Conservation (phyloP, 805 yeast species). For the Monosporozyma servazzii region DNA sequence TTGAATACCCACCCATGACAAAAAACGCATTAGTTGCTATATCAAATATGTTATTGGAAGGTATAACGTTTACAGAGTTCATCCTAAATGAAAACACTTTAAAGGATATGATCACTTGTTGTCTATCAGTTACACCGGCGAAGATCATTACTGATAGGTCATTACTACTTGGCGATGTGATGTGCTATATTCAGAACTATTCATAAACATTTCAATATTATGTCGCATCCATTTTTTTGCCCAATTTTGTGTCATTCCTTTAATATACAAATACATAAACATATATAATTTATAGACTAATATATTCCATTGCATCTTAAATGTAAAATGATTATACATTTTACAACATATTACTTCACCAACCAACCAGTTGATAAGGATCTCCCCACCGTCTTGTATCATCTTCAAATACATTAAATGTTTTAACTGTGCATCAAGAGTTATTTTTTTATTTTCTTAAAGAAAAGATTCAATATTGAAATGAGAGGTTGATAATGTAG, state of each 20-base stretch:
- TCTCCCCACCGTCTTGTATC: neutral
- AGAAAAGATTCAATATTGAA: neutral
- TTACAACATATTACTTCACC: too few species aligned
- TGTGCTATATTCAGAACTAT: conserved; percentile 3
- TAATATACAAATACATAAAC: too few species aligned
- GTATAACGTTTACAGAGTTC: conserved; percentile 17
- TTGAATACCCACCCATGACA: conserved; percentile 17
- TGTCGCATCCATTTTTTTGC: neutral
- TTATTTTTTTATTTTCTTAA: neutral
- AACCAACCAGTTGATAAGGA: too few species aligned
- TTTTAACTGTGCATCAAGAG: neutral
- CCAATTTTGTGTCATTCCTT: neutral
- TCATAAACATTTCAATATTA: neutral
- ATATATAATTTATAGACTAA: too few species aligned
- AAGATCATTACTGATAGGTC: conserved; percentile 12
- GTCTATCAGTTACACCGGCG: conserved; percentile 18
- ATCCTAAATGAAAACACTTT: conserved; percentile 15
- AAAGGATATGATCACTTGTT: conserved; percentile 18
- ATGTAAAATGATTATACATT: too few species aligned
- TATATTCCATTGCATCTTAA: too few species aligned
- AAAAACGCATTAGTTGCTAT: conserved; percentile 15
- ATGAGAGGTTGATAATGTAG: neutral
- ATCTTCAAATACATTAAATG: neutral
- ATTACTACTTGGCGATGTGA: conserved; percentile 19
- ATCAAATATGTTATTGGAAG: conserved; percentile 20